Base-by-base conservation (phyloP, 495 filamentous ascomycete genomes). In the Aspergillus campestris region DNA sequence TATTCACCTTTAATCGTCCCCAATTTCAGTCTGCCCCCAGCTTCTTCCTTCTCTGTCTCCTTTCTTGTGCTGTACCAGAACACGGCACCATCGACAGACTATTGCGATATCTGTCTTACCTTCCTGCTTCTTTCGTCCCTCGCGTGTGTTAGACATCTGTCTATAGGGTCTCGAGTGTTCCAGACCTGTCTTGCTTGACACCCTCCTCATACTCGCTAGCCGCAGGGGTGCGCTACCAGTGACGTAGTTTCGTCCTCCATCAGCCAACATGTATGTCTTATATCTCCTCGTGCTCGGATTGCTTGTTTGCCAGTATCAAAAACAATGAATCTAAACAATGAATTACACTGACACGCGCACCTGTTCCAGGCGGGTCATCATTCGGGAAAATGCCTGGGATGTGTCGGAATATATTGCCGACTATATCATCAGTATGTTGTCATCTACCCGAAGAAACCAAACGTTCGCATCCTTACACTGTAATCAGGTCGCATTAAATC, bases 381-480 rank as follows among this genome's bases (percentile, higher is more conserved):
- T 94, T 63, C 74, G 83, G 59, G 80, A 88, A 58, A 73, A 84
- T 53, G 71, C 80, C 38, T 61, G 70, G 9, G 65, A 72, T 34
- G 83, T 82, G 29, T 86, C 86, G 50, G 67, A 70, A 55, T 89
- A 89, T 60, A 82, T 89, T 49, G 84, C 86, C 41, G 79, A 88
- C 57, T 91, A 91, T 70, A 89, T 94, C 58, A 79, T 89, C 62
- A 74, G 80, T 83, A 71, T 56, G 72, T 59, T 27, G 1, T 33
- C 29, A 35, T 14, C 10, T 42, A 15, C 34, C 44, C 35, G 37
- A n/a, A 38, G 14, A 40, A 44, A 24, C 31, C 18, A 12, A 27
- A 28, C 36, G 44, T 31, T 1, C 8, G 9, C 7, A 14, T 31
- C 40, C 10, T 6, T 36, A 12, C 28, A 18, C 38, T 7, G 9